phyloP scores from a whole-genome alignment of 2,329 filamentous ascomycete species.

The Cladophialophora chaetospira region DNA sequence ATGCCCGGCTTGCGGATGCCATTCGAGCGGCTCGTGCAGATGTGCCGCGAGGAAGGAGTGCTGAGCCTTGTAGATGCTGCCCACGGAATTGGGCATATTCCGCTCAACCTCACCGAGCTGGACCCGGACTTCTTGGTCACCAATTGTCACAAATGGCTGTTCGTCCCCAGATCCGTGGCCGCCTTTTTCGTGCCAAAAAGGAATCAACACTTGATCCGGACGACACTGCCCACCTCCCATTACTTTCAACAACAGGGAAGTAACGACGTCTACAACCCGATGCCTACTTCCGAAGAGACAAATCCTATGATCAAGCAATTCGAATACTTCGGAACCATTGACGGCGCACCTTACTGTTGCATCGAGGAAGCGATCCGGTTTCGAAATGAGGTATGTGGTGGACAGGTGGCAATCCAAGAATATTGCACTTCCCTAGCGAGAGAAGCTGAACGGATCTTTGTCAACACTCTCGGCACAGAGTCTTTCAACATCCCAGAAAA shows the following conservation, averaged over 20 bases:
- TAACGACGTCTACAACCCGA: not conserved
- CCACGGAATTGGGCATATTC: constrained; percentile 77
- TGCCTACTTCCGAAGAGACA: constrained; percentile 13
- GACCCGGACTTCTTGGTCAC: constrained; percentile 82
- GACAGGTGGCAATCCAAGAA: constrained; percentile 66
- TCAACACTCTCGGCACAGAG: constrained; percentile 65
- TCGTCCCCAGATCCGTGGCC: constrained; percentile 74
- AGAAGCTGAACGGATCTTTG: constrained; percentile 61
- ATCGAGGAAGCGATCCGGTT: constrained; percentile 73
- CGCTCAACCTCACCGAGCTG: constrained; percentile 64
- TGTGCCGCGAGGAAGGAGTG: constrained; percentile 67
- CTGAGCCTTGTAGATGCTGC: constrained; percentile 79
- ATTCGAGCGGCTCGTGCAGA: constrained; percentile 65
- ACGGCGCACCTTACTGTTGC: constrained; percentile 70
- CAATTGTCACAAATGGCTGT: constrained; percentile 91
- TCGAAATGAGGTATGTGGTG: constrained; percentile 67
- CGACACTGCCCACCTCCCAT: constrained; percentile 76
- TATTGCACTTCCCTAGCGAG: constrained; percentile 66
- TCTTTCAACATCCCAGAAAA: constrained; percentile 58
- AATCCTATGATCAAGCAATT: constrained; percentile 70
- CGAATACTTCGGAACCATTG: constrained; percentile 73
- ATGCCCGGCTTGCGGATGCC: constrained; percentile 77
- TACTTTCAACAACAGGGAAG: constrained; percentile 61
- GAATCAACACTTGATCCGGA: constrained; percentile 73
- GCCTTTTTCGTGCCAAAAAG: constrained; percentile 74